Percentiles rank a stretch among this genome's conserved stretches.
phyloP scores from a whole-genome alignment of 2,329 filamentous ascomycete species.

The Podosphaera fusca region DNA sequence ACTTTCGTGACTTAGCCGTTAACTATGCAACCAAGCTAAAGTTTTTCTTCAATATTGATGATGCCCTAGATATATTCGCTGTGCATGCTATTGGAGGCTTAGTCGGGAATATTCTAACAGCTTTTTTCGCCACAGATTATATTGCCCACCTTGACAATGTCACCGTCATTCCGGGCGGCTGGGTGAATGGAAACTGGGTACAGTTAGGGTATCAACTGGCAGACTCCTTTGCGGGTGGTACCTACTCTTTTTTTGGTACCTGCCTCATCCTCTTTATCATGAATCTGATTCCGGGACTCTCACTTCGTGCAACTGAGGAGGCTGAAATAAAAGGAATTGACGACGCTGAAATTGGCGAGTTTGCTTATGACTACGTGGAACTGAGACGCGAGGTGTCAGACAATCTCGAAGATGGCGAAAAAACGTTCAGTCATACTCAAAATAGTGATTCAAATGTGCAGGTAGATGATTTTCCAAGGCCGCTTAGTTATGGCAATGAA shows the following conservation, averaged over 20 bases:
- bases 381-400: neutral
- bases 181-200: slow-evolving; percentile 59
- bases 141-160: slow-evolving; percentile 39
- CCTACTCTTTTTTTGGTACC: slow-evolving; percentile 56
- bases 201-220: slow-evolving; percentile 69
- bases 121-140: slow-evolving; percentile 47
- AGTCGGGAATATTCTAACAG: slow-evolving; percentile 54
- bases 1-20: slow-evolving; percentile 7
- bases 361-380: slow-evolving; percentile 54
- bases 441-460: no score
- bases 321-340: slow-evolving; percentile 62
- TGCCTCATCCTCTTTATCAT: slow-evolving; percentile 57
- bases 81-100: slow-evolving; percentile 57
- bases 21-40: slow-evolving; percentile 82
- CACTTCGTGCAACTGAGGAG: slow-evolving; percentile 21
- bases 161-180: slow-evolving; percentile 45
- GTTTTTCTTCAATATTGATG: slow-evolving; percentile 55
- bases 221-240: slow-evolving; percentile 49
- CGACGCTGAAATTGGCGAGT: slow-evolving; percentile 73
- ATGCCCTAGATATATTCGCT: slow-evolving; percentile 72
- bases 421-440: no score
- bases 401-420: no score
- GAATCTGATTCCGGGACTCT: slow-evolving; percentile 51
- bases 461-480: neutral
- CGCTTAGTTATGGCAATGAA: neutral